phyloP scores from a whole-genome alignment of 2,329 filamentous ascomycete genomes.

The Colletotrichum eleusines region DNA sequence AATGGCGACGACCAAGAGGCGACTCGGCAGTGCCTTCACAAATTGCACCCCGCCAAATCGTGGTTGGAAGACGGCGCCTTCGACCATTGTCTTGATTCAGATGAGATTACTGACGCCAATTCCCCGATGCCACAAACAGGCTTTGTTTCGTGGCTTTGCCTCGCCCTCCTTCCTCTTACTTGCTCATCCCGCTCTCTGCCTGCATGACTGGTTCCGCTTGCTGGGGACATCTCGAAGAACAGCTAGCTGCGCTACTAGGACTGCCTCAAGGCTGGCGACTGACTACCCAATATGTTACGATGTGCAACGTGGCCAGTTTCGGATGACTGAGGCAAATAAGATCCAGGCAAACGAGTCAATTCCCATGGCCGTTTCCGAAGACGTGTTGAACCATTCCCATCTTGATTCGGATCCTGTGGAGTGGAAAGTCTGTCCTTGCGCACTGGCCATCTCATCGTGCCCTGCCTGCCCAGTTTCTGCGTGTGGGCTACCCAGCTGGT shows the following conservation, averaged over 20 bases:
- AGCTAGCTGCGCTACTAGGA: not conserved
- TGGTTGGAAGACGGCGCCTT: conserved; percentile 24
- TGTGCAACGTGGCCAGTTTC: conserved; percentile 2
- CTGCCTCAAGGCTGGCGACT: not conserved
- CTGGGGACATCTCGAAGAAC: conserved; percentile 20
- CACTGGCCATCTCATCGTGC: conserved; percentile 24
- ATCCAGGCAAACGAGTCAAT: conserved; percentile 4
- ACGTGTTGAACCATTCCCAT: not conserved
- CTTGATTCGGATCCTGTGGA: conserved; percentile 40
- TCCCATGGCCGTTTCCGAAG: not conserved
- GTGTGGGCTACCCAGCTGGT: not conserved
- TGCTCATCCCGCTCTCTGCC: conserved; percentile 13
- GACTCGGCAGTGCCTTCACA: not conserved
- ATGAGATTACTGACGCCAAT: conserved; percentile 9
- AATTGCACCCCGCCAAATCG: not conserved
- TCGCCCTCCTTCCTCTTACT: not conserved
- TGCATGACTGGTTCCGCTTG: conserved; percentile 26
- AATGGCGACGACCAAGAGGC: not conserved
- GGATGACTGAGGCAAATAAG: not conserved
- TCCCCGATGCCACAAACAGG: conserved; percentile 4
- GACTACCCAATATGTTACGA: too few species aligned
- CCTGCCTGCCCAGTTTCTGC: not conserved
- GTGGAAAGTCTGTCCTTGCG: conserved; percentile 15
- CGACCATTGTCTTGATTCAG: conserved; percentile 9
- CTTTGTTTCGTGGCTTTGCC: conserved; percentile 31